A percentile compares a stretch with the other conserved stretches of the same genome.
Evolutionary conservation across 2,329 filamentous ascomycete genomes (phyloP).

Genomic region (Colletotrichum melonis): DNA sequence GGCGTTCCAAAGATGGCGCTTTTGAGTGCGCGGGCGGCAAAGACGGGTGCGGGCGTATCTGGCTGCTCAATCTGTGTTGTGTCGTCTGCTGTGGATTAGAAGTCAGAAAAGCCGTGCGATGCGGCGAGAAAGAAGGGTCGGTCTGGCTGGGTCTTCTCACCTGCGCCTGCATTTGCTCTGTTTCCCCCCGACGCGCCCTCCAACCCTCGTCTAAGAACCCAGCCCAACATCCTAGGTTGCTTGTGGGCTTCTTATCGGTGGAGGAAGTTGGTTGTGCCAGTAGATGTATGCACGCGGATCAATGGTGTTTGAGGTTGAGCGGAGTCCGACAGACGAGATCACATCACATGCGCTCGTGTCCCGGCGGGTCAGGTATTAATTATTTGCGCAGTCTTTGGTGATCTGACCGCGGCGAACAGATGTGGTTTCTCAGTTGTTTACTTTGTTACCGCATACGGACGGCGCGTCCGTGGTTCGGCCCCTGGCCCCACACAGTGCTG

Average conservation of each 20-base stretch:
- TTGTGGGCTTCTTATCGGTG: slow-evolving; percentile 7
- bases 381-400: slow-evolving; percentile 16
- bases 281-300: not conserved
- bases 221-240: slow-evolving; percentile 62
- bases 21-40: slow-evolving; percentile 73
- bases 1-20: slow-evolving; percentile 73
- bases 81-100: slow-evolving; percentile 42
- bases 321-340: slow-evolving; percentile 5
- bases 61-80: slow-evolving; percentile 65
- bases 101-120: not conserved
- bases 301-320: slow-evolving; percentile 9
- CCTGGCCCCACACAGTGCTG: not conserved
- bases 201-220: slow-evolving; percentile 65
- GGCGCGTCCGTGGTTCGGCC: slow-evolving; percentile 31
- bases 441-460: slow-evolving; percentile 40
- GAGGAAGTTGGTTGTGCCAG: not conserved
- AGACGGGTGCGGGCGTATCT: slow-evolving; percentile 74
- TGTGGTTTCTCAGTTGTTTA: slow-evolving; percentile 39
- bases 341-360: slow-evolving; percentile 22
- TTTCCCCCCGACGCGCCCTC: slow-evolving; percentile 50
- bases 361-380: slow-evolving; percentile 21
- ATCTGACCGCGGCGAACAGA: slow-evolving; percentile 35
- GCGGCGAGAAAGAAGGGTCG: not conserved
- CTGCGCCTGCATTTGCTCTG: slow-evolving; percentile 41
- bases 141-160: slow-evolving; percentile 31